Evolutionary conservation across 164 flowering plant genomes (phyloP).

Genomic region (Chimonanthus salicifolius): DNA sequence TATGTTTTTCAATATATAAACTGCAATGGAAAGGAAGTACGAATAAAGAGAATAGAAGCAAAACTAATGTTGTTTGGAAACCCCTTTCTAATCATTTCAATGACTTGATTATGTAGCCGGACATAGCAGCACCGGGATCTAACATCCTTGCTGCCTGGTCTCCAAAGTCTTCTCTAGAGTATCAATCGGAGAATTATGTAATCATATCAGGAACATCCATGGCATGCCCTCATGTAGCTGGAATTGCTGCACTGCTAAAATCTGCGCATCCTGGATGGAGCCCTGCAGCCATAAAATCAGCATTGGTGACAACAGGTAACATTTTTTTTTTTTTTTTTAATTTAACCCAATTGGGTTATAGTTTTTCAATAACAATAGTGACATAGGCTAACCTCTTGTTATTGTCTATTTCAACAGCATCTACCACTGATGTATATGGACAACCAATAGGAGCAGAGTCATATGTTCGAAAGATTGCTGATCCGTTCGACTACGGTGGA

Average conservation of each 20-base stretch:
- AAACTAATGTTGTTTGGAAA: no score
- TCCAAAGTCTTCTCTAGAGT: not conserved
- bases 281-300: slow-evolving; percentile 32
- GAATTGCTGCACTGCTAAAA: slow-evolving; percentile 22
- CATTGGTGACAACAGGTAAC: slow-evolving; percentile 46
- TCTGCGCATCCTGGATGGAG: slow-evolving; percentile 35
- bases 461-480: slow-evolving; percentile 22
- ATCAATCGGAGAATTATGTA: not conserved
- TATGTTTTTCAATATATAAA: no score
- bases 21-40: no score
- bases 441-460: slow-evolving; percentile 19
- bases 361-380: no score
- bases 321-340: no score
- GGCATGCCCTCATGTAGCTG: slow-evolving; percentile 48
- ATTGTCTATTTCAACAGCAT: slow-evolving; percentile 4
- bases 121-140: slow-evolving; percentile 45
- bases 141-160: slow-evolving; percentile 35
- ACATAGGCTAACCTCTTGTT: not conserved
- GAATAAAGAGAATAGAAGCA: no score
- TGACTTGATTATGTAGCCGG: slow-evolving; percentile 29
- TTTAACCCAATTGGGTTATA: not conserved
- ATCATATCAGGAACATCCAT: slow-evolving; percentile 45
- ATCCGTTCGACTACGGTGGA: slow-evolving; percentile 37
- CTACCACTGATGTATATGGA: slow-evolving; percentile 12
- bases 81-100: no score